Evolutionary conservation across 2,329 filamentous ascomycete genomes (phyloP), one percentile per base, ranked within the genome.

Genomic region (Ophiosphaerella korrae): DNA sequence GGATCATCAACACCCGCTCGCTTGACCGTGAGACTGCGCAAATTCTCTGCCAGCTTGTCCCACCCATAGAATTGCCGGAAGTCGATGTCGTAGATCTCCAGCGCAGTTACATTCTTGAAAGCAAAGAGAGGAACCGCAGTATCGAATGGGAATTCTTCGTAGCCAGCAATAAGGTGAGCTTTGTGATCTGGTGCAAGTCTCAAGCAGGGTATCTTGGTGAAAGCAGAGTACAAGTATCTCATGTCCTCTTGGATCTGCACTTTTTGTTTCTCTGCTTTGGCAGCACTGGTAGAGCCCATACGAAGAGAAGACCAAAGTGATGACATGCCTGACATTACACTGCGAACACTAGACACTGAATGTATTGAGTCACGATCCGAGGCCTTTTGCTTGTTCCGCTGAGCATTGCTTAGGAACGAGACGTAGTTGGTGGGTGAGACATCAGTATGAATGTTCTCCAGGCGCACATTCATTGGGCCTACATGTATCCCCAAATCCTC

Each of bases 131-230:
- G 94, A 26, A 99, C 94, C 16, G 94, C 94, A 21, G 91, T 96
- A 74, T 99, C 94, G 74, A 97, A 97, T 2, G 94, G 94, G 62
- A 97, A 99, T 74, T 97, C 93, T 74, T 99, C 94, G 70, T 94
- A 97, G 24, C 93, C 93, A 60, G 88, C 84, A 62, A 99, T 97
- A 54, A 97, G 80, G 45, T 89, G 87, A 42, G 93, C 92, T 61
- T 91, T 89, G 79, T 92, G 92, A 74, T 99, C 94, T n/a, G 92
- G 92, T 24, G 92, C 87, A 48, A 99, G 80, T 58, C 88, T 87
- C 57, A 99, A 80, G 68, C 90, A 96, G 0, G 94, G 94, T 37
- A 99, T 96, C 77, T 97, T 99, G 68, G 94, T 99, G 71, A 97
- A 99, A 50, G 94, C 91, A 36, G 94, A 97, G 77, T 97, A 99